These are phyloP conservation scores for Magnolia sinica DNA, from an alignment of 164 flowering plant genomes.

Conservation along the genomic window DNA sequence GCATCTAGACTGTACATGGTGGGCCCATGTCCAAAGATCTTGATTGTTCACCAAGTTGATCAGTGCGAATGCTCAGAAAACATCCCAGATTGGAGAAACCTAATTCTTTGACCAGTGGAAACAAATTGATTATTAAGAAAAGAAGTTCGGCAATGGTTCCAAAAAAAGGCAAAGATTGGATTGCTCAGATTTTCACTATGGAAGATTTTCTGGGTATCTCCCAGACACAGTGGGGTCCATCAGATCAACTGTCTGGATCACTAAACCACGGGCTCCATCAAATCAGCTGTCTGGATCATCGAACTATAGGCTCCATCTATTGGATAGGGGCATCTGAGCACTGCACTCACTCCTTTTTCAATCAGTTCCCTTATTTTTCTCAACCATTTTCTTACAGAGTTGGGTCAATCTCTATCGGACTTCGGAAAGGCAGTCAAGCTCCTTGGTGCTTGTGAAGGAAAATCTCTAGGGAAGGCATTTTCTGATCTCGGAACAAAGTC, in stretches of 20 bases:
- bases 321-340: neutral
- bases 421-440: slow-evolving; percentile 93
- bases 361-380: neutral
- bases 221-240: neutral
- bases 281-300: neutral
- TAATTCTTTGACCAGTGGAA: neutral
- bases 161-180: neutral
- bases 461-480: slow-evolving; percentile 84
- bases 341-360: neutral
- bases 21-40: neutral
- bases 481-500: slow-evolving; percentile 86
- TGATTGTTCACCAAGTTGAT: too few species aligned
- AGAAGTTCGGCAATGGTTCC: neutral
- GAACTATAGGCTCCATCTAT: neutral
- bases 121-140: too few species aligned
- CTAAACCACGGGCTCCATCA: neutral
- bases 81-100: neutral
- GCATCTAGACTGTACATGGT: neutral
- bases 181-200: neutral
- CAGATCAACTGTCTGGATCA: neutral
- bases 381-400: slow-evolving; percentile 51
- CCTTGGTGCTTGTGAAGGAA: slow-evolving; percentile 80
- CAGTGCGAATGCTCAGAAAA: neutral
- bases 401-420: slow-evolving; percentile 84
- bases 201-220: neutral